Evolutionary conservation across 495 filamentous ascomycete species (phyloP).

Genomic region (Talaromyces trachyspermus): DNA sequence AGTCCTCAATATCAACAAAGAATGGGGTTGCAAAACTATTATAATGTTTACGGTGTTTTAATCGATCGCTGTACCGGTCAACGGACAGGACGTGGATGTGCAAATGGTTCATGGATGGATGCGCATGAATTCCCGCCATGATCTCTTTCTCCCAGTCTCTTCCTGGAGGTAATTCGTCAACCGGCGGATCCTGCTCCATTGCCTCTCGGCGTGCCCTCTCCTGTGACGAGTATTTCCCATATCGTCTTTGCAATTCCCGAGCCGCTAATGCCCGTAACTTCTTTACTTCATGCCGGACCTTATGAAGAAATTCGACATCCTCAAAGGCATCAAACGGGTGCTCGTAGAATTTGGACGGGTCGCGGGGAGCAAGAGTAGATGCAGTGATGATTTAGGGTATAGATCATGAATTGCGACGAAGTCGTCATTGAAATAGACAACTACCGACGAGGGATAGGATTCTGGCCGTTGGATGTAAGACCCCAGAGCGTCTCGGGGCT

Average conservation of each 20-base stretch:
- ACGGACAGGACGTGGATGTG: slow-evolving; percentile 81
- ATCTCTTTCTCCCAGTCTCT: slow-evolving; percentile 76
- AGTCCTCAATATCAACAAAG: slow-evolving; percentile 71
- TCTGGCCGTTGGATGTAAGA: slow-evolving; percentile 65
- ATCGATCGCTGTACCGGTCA: slow-evolving; percentile 60
- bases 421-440: slow-evolving; percentile 61
- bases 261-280: slow-evolving; percentile 60
- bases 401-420: slow-evolving; percentile 79
- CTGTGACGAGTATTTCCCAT: slow-evolving; percentile 53
- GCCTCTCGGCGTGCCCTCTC: slow-evolving; percentile 52
- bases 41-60: slow-evolving; percentile 86
- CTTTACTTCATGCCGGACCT: slow-evolving; percentile 50
- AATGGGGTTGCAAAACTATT: slow-evolving; percentile 88
- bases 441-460: slow-evolving; percentile 48
- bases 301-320: slow-evolving; percentile 61
- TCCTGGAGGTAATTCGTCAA: slow-evolving; percentile 53
- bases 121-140: slow-evolving; percentile 71
- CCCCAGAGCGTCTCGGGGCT: slow-evolving; percentile 56
- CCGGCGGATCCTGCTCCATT: slow-evolving; percentile 36
- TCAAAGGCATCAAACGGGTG: slow-evolving; percentile 77
- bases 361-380: slow-evolving; percentile 78
- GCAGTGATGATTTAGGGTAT: slow-evolving; percentile 78
- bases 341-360: slow-evolving; percentile 47
- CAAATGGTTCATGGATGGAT: slow-evolving; percentile 87
- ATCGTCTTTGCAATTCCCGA: slow-evolving; percentile 64